Conservation (phyloP, 2,329 filamentous ascomycete species). For the Chalara sp. region DNA sequence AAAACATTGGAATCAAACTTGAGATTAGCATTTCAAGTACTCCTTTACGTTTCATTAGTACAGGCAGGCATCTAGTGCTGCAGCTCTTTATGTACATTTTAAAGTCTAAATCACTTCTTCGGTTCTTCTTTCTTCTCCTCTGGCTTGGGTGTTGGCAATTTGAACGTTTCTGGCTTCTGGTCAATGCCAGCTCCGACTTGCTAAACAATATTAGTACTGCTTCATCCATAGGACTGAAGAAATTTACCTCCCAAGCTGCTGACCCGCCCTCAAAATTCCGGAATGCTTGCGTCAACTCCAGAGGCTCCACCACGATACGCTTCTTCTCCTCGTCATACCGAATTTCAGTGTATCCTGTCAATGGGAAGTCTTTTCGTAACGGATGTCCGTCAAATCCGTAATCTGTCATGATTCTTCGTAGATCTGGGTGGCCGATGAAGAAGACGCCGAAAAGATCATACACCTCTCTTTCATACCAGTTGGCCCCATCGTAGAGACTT, state of each 20-base stretch:
- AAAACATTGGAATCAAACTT: too few relatives aligned
- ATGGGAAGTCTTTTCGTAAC: conserved; percentile 92
- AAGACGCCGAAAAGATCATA: conserved; percentile 98
- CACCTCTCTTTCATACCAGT: conserved; percentile 98
- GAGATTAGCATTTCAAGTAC: too few relatives aligned
- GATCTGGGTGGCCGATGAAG: conserved; percentile 90
- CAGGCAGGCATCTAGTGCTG: too few relatives aligned
- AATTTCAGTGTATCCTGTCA: conserved; percentile 97
- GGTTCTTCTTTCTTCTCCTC: conserved; percentile 86
- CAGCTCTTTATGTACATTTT: conserved; percentile 21
- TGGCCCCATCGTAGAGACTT: conserved; percentile 83
- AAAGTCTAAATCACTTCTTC: conserved; percentile 56
- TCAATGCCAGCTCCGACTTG: conserved; percentile 67
- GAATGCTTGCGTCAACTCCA: conserved; percentile 97
- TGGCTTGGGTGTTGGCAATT: conserved; percentile 90
- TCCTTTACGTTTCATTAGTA: too few relatives aligned
- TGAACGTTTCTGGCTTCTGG: conserved; percentile 80
- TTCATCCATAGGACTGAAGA: conserved; percentile 31
- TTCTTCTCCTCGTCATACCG: conserved; percentile 99
- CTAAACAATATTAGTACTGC: conserved; percentile 37
- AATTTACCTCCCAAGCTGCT: conserved; percentile 59
- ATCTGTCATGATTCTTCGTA: conserved; percentile 97
- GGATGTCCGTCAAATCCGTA: conserved; percentile 99
- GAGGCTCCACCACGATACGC: conserved; percentile 93
- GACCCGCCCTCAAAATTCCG: conserved; percentile 93